Evolutionary conservation across 768 basidiomycete genomes (phyloP).

Genomic region (Termitomyces sp.): DNA sequence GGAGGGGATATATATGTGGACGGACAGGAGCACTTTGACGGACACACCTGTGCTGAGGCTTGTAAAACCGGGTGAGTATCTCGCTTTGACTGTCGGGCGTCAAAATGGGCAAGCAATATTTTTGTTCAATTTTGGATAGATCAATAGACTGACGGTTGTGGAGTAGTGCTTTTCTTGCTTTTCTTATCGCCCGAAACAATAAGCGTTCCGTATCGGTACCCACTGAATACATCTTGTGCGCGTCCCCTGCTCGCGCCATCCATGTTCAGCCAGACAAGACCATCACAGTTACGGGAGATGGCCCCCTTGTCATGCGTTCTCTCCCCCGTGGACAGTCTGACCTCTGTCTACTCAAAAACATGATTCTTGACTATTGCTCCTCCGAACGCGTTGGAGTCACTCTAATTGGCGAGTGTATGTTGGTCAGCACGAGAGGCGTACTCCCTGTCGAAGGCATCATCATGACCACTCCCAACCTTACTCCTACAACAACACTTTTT

Average conservation of each 20-base stretch:
- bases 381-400: conserved; percentile 1
- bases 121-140: not conserved
- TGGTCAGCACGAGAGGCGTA: conserved; percentile 4
- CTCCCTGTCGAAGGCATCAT: conserved; percentile 7
- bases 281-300: conserved; percentile 23
- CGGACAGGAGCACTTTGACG: not conserved
- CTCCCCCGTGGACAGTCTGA: conserved; percentile 11
- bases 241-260: conserved; percentile 21
- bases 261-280: conserved; percentile 19
- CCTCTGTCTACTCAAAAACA: conserved; percentile 9
- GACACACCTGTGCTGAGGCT: conserved; percentile 14
- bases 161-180: conserved; percentile 19
- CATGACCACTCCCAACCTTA: not conserved
- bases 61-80: conserved; percentile 17
- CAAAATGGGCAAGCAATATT: conserved; percentile 14
- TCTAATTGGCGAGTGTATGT: not conserved
- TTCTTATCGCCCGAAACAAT: conserved; percentile 24
- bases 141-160: conserved; percentile 6
- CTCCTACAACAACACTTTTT: not conserved
- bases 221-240: conserved; percentile 23
- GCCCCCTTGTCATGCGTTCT: conserved; percentile 19
- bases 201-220: conserved; percentile 12
- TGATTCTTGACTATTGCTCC: conserved; percentile 9
- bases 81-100: conserved; percentile 14
- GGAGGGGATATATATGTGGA: not conserved